Conservation (phyloP, 495 filamentous ascomycete species). For the Emericellopsis terricola region DNA sequence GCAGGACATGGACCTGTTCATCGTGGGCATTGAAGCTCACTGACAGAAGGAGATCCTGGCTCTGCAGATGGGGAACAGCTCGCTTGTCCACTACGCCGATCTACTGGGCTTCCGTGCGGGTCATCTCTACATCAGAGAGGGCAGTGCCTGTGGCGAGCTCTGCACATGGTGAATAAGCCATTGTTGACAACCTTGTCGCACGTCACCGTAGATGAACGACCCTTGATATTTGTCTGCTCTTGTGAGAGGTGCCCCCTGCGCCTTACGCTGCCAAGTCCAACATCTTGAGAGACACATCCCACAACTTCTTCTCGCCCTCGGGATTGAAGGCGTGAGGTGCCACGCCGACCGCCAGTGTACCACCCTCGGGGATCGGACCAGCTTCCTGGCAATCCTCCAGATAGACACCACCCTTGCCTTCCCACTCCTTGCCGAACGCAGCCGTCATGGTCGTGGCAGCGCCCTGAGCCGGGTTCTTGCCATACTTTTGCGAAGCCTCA, state of each 20-base stretch:
- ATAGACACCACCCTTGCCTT: conserved; percentile 24
- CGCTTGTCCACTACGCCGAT: too few species aligned
- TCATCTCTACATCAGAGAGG: too few species aligned
- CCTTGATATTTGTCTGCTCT: background rate
- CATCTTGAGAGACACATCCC: conserved; percentile 1
- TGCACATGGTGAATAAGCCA: background rate
- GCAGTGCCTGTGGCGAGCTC: too few species aligned
- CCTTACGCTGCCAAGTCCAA: too few species aligned
- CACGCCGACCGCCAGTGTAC: background rate
- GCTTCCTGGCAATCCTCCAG: conserved; percentile 14
- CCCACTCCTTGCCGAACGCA: conserved; percentile 21
- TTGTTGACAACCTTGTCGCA: background rate
- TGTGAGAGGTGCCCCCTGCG: conserved; percentile 1
- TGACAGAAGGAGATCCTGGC: too few species aligned
- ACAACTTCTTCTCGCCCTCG: background rate
- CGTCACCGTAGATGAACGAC: background rate
- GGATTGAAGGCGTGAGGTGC: background rate
- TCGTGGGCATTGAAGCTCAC: too few species aligned
- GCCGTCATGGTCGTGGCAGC: conserved; percentile 32
- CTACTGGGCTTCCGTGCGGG: too few species aligned
- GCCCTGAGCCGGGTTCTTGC: conserved; percentile 26
- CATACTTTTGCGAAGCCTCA: conserved; percentile 4
- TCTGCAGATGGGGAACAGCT: too few species aligned
- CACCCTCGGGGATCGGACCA: background rate
- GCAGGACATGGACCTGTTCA: too few species aligned